phyloP scores from a whole-genome alignment of 176 grass and related monocot genomes.

The Triticum dicoccoides region DNA sequence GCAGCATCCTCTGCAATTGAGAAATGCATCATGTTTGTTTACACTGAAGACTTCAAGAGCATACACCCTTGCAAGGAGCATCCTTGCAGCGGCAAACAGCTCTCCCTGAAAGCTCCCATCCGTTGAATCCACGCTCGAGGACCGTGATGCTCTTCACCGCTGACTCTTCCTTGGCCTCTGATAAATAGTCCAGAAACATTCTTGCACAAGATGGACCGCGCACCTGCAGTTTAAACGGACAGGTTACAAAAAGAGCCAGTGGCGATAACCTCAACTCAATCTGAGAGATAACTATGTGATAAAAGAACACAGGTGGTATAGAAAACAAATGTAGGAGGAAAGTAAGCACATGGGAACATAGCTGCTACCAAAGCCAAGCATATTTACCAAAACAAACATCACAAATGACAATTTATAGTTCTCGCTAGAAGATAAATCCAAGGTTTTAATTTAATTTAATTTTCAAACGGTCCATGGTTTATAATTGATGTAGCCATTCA shows the following conservation, averaged over 20 bases:
- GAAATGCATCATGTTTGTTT: background rate
- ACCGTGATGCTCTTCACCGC: constrained; percentile 60
- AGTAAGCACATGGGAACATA: background rate
- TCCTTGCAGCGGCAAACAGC: constrained; percentile 74
- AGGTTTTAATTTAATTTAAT: background rate
- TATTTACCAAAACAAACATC: background rate
- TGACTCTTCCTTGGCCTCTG: constrained; percentile 48
- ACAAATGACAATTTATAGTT: background rate
- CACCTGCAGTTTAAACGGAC: constrained; percentile 47
- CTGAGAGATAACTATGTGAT: background rate
- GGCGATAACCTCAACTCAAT: background rate
- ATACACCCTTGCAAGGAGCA: constrained; percentile 56
- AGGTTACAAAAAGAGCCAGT: background rate
- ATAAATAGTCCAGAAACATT: constrained; percentile 62
- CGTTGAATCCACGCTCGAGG: constrained; percentile 84
- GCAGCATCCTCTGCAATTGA: background rate
- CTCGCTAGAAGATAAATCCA: background rate
- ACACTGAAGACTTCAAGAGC: constrained; percentile 21
- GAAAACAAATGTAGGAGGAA: background rate
- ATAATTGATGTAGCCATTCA: background rate
- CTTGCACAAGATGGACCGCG: constrained; percentile 73
- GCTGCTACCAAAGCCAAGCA: background rate
- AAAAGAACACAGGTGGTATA: background rate
- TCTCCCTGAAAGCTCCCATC: constrained; percentile 67
- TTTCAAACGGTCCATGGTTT: background rate